Percentiles rank a stretch among this genome's conserved stretches.
These are phyloP conservation scores for Leccinum subgranulosum DNA, from an alignment of 768 basidiomycete species.

Conservation along the genomic window DNA sequence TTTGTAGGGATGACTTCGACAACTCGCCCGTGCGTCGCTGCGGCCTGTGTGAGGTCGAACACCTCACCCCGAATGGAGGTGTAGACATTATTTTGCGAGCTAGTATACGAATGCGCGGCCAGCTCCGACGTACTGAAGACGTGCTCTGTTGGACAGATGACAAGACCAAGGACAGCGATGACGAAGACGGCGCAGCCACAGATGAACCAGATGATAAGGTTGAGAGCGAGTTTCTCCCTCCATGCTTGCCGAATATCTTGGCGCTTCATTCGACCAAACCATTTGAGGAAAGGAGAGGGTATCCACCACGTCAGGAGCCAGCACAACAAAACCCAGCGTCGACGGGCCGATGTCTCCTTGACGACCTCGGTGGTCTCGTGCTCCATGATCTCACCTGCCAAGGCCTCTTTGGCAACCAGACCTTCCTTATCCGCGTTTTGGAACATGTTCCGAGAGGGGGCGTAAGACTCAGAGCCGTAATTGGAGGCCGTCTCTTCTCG, in stretches of 20 bases:
- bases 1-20: conserved; percentile 75
- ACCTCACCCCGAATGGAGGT: conserved; percentile 90
- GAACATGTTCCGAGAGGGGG: conserved; percentile 96
- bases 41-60: conserved; percentile 76
- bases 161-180: conserved; percentile 77
- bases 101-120: conserved; percentile 58
- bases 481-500: conserved; percentile 77
- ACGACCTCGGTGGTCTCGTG: conserved; percentile 86
- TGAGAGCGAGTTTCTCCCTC: conserved; percentile 95
- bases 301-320: conserved; percentile 94
- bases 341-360: conserved; percentile 75
- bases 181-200: conserved; percentile 90
- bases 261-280: conserved; percentile 90
- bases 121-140: conserved; percentile 83
- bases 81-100: conserved; percentile 72
- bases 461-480: conserved; percentile 90
- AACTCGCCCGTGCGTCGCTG: conserved; percentile 60
- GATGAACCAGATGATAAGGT: conserved; percentile 93
- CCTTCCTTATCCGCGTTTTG: conserved; percentile 74
- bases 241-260: conserved; percentile 93
- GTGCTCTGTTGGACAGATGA: conserved; percentile 95
- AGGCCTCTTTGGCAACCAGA: conserved; percentile 73
- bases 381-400: conserved; percentile 83
- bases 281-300: conserved; percentile 65
- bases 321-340: conserved; percentile 84